Evolutionary conservation across 2,329 filamentous ascomycete species (phyloP), one percentile per base, ranked within the genome.

Genomic region (Microthyrium microscopicum): DNA sequence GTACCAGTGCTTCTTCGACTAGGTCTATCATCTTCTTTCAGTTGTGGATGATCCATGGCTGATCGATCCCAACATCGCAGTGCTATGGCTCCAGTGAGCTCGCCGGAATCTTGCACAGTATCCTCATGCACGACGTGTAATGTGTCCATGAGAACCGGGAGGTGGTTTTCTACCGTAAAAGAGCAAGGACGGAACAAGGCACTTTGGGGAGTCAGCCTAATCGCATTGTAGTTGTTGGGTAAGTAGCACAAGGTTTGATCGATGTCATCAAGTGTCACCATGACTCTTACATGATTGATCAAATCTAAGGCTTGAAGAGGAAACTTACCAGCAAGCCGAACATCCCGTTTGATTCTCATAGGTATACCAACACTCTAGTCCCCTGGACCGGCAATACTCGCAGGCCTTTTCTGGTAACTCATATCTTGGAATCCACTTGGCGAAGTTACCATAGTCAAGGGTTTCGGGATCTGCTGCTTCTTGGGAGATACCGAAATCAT

Each of bases 401-500:
- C 61, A 66, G 20, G 59, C 48, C 31, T 56, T 49, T 21, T 52
- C 48, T 5, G 60, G 57, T 34, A 61, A 57, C 22, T 57, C 49
- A 39, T 63, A 63, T 37, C 54, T 47, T 20, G 61, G 60, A 13
- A 65, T 55, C 54, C 55, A 63, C 40, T 50, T 54, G 5, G 54
- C 55, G 38, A 62, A 62, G 40, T 61, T 53, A 18, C 48, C 52
- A 41, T 60, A 52, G 31, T 50, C 46, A n/a, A 45, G 45, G 36
- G 47, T 43, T 5, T 40, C 39, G 25, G 31, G 24, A 18, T 17
- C 33, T n/a, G 16, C 29, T 12, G 29, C 31, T 16, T 19, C 16
- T 44, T 94, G 87, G 45, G 95, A 89, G 6, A 98, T 70, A 39
- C 63, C 64, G 39, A 82, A 80, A 40, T 87, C 84, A 13, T 18